Evolutionary conservation across 257 asterid genomes (phyloP), one percentile per base, ranked within the genome.

Genomic region (Anisodus acutangulus): DNA sequence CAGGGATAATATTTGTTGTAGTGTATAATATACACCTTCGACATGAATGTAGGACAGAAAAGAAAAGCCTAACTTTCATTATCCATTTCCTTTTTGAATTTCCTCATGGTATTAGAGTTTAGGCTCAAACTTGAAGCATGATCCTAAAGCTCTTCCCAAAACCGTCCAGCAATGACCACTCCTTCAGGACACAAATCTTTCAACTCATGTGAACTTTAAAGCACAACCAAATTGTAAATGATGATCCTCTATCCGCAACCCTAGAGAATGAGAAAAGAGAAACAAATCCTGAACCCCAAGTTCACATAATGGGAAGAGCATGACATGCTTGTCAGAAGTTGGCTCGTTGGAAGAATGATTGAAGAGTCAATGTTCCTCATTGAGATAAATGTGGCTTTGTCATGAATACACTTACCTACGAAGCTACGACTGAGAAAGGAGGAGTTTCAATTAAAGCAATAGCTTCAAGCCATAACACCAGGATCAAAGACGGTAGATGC

Each of bases 51-150:
- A 47, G 19, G 80, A 19, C 43, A 47, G 80, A 8, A 19, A 53
- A 49, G 41, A 0, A 72, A 47, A 10, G 10, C 59, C 5, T 3
- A n/a, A 0, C 11, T 72, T 72, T 6, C 19, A 19, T n/a, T 47
- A 47, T 72, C 60, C 39, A 72, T 72, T 72, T 47, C 80, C 80
- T 72, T 19, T 47, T 72, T 72, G 19, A 72, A 72, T 72, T 47
- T 47, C 59, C 11, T 72, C 79, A 51, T 47, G 80, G n/a, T 47
- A 47, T 11, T 47, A 72, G 60, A 19, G 80, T 72, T 72, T 9
- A 10, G 12, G 37, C 19, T 72, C 43, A 62, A 62, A 8, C 68
- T 62, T 19, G 68, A 19, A 19, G 68, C 68, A 8, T 9, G 68
- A 62, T 60, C 26, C 26, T 22, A 0, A 22, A 22, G 26, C 26